Percentiles rank a stretch among this genome's conserved stretches.
phyloP scores from a whole-genome alignment of 2,329 filamentous ascomycete species.

The Alternaria postmessia region DNA sequence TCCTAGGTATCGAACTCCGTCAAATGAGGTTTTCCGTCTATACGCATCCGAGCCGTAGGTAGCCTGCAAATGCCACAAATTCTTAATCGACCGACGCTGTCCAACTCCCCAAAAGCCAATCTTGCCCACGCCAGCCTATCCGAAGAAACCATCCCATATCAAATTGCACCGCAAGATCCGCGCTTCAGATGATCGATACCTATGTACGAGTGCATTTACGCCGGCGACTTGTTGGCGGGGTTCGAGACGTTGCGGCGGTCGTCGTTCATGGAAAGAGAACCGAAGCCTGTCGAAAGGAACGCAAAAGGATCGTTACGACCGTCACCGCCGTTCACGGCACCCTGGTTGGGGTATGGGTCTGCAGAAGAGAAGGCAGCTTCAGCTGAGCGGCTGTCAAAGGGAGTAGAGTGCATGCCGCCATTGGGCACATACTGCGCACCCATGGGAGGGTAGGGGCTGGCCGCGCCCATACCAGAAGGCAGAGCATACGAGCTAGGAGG shows the following conservation, averaged over 20 bases:
- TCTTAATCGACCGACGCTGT: constrained; percentile 49
- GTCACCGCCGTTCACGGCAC: constrained; percentile 70
- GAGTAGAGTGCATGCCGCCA: constrained; percentile 80
- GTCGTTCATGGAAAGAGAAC: constrained; percentile 74
- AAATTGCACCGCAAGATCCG: constrained; percentile 47
- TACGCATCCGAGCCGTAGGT: constrained; percentile 44
- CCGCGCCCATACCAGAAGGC: constrained; percentile 83
- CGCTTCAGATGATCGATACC: constrained; percentile 44
- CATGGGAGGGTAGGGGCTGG: constrained; percentile 81
- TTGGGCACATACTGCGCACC: constrained; percentile 77
- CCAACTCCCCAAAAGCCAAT: constrained; percentile 48
- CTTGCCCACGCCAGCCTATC: constrained; percentile 47
- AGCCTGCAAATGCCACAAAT: constrained; percentile 51
- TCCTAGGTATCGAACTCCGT: constrained; percentile 51
- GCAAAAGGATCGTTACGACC: constrained; percentile 79
- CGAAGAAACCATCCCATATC: constrained; percentile 46
- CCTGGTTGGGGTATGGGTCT: constrained; percentile 80
- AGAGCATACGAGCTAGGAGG: constrained; percentile 89
- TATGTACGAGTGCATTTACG: constrained; percentile 48
- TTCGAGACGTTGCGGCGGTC: constrained; percentile 57
- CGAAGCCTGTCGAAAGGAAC: constrained; percentile 78
- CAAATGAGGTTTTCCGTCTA: constrained; percentile 49
- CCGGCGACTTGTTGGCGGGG: constrained; percentile 51
- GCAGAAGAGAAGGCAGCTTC: constrained; percentile 94
- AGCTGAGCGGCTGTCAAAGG: constrained; percentile 91